A percentile compares a stretch with the other conserved stretches of the same genome.
phyloP scores from a whole-genome alignment of 2,329 filamentous ascomycete genomes.

The Apiospora sp. region DNA sequence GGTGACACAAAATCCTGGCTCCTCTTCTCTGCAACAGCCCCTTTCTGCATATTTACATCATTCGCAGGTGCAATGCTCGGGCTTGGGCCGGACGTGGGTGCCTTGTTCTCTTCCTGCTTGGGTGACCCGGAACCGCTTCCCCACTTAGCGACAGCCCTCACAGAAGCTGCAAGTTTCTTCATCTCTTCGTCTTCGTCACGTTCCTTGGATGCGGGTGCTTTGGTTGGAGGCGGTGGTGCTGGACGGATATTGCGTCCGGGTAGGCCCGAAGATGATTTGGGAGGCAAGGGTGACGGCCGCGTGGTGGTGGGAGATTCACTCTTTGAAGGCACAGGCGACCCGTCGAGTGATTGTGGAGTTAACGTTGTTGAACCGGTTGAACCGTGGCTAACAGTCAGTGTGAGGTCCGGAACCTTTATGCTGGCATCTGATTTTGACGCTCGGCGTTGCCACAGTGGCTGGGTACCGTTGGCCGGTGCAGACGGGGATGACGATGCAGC shows the following conservation, averaged over 20 bases:
- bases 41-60: neutral
- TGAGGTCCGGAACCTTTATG: slow-evolving; percentile 57
- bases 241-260: slow-evolving; percentile 29
- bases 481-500: neutral
- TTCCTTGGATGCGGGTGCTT: neutral
- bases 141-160: slow-evolving; percentile 9
- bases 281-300: neutral
- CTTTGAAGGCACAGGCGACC: neutral
- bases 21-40: neutral
- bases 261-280: slow-evolving; percentile 1
- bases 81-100: neutral
- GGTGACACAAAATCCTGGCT: neutral
- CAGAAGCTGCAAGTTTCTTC: slow-evolving; percentile 21
- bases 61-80: neutral
- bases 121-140: neutral
- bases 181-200: slow-evolving; percentile 21
- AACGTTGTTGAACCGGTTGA: slow-evolving; percentile 52
- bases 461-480: neutral
- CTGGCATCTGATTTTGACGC: slow-evolving; percentile 54
- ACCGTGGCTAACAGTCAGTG: slow-evolving; percentile 57
- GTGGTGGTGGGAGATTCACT: slow-evolving; percentile 13
- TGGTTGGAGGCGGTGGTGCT: neutral
- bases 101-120: neutral
- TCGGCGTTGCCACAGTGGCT: slow-evolving; percentile 56
- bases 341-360: slow-evolving; percentile 16